Evolutionary conservation across 2,329 filamentous ascomycete genomes (phyloP).

Genomic region (Aspergillus calidoustus): DNA sequence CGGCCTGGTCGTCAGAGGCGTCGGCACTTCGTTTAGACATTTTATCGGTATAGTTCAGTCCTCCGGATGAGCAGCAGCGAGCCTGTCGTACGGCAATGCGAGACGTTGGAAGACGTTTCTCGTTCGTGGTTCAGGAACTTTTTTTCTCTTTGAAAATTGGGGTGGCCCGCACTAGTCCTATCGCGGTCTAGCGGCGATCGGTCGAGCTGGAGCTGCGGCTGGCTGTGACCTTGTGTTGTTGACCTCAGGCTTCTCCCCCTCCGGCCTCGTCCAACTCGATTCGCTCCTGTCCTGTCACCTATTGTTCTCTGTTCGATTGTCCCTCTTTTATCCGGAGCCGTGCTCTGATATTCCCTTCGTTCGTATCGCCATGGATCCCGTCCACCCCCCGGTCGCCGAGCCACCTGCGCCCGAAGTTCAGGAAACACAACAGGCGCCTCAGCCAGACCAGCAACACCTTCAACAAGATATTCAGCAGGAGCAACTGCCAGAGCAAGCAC

Average conservation of each 20-base stretch:
- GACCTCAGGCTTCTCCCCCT: conserved; percentile 15
- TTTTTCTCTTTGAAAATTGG: conserved; percentile 38
- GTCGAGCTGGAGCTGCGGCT: conserved; percentile 25
- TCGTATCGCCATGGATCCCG: conserved; percentile 8
- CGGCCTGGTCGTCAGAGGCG: conserved; percentile 52
- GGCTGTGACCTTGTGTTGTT: conserved; percentile 14
- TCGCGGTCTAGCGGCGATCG: conserved; percentile 40
- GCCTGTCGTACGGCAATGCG: conserved; percentile 29
- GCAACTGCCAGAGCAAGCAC: conserved; percentile 11
- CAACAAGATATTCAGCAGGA: neutral
- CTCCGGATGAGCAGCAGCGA: conserved; percentile 20
- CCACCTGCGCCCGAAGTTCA: conserved; percentile 22
- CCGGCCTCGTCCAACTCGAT: conserved; percentile 15
- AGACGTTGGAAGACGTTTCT: conserved; percentile 18
- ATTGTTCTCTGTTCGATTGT: neutral
- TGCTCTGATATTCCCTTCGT: conserved; percentile 5
- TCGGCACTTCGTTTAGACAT: conserved; percentile 68
- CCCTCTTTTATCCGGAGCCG: conserved; percentile 9
- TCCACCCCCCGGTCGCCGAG: conserved; percentile 28
- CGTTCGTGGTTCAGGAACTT: conserved; percentile 31
- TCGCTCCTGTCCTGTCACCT: conserved; percentile 6
- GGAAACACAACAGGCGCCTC: conserved; percentile 5
- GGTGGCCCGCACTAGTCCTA: conserved; percentile 35
- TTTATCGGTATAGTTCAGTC: conserved; percentile 21
- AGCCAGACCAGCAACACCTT: conserved; percentile 23